phyloP scores from a whole-genome alignment of 176 grass and related monocot genomes.

The Juncus effusus region DNA sequence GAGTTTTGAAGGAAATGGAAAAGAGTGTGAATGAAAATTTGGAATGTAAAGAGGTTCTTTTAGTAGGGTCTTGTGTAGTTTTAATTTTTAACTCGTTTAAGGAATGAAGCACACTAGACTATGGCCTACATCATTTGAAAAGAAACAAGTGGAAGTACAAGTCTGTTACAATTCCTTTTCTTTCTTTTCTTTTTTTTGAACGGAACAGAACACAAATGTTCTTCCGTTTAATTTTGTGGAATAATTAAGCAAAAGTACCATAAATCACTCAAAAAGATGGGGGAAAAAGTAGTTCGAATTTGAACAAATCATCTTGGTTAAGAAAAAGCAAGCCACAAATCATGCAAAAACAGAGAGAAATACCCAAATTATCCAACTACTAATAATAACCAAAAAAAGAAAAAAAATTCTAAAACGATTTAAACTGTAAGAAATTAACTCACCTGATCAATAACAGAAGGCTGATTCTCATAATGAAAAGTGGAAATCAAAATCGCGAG shows the following conservation, averaged over 20 bases:
- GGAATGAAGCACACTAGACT: not conserved
- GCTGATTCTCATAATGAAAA: constrained; percentile 80
- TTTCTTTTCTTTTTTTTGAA: too few relatives aligned
- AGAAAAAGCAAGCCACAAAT: constrained; percentile 22
- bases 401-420: constrained; percentile 17
- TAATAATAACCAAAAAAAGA: constrained; percentile 18
- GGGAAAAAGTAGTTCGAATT: not conserved
- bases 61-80: not conserved
- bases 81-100: not conserved
- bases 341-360: constrained; percentile 20
- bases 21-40: too few relatives aligned
- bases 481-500: constrained; percentile 81
- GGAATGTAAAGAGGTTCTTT: not conserved
- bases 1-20: not conserved
- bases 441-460: constrained; percentile 77
- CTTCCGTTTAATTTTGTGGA: too few relatives aligned
- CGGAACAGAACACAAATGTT: too few relatives aligned
- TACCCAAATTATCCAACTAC: constrained; percentile 2
- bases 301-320: constrained; percentile 17
- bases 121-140: not conserved
- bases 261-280: too few relatives aligned
- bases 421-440: not conserved
- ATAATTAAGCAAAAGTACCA: too few relatives aligned
- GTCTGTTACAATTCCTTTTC: not conserved
- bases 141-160: constrained; percentile 3